Evolutionary conservation across 805 yeast genomes (phyloP), one percentile per base, ranked within the genome.

Genomic region (Pichia exigua): DNA sequence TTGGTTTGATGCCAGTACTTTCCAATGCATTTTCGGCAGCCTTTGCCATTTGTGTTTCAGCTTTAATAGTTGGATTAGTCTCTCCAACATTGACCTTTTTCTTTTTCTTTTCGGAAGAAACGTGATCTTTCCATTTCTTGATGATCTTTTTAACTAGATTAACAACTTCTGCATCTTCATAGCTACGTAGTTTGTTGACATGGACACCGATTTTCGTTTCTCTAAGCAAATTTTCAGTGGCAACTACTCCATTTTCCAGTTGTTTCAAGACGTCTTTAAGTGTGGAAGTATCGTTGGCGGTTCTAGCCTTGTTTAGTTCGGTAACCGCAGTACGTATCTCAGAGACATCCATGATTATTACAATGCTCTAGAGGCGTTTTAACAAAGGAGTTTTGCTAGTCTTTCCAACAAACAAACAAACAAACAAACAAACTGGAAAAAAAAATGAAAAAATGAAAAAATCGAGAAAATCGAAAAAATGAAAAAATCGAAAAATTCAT

Each of bases 201-300:
- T 91, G 92, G 18, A 94, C 92, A 57, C 99, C 99, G n/a, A 94
- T 92, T 67, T 89, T 90, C 10, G 99, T 94, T 62, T 92, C 95
- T 61, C 97, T 78, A 48, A 92, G 74, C 38, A 92, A 73, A 64
- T 82, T 79, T 64, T 92, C 98, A 1, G 95, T 83, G 11, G 98
- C 97, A 59, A 74, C 73, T 48, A 89, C 87, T 13, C 87, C 87
- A 51, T 76, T 79, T 58, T 85, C 82, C 54, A 92, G 71, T 24
- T 77, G 73, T 43, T 73, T 77, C 57, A 92, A 71, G 18, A 91
- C 77, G 63, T 83, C 85, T 50, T 85, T 62, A 27, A 87, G 78
- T 3, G 85, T 77, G 42, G 77, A 79, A 49, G 87, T 83, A 50
- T 78, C 78, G 32, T 77, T 71, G 22, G 44, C 45, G 2, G 42